These are phyloP conservation scores for Oryza rufipogon DNA, from an alignment of 176 grass and related monocot species.

Conservation along the genomic window DNA sequence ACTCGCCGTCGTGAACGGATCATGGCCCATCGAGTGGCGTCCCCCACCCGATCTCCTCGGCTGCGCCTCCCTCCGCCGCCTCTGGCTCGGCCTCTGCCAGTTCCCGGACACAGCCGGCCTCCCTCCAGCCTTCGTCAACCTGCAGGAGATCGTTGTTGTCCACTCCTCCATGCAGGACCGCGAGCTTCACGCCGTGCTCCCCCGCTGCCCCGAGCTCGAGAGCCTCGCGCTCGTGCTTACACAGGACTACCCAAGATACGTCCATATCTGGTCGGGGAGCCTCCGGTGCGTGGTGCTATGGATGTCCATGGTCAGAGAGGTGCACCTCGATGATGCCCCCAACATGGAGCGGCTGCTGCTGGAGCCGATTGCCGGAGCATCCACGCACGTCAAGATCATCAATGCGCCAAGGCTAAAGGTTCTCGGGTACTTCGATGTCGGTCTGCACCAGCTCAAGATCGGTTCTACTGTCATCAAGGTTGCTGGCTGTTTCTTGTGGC, in stretches of 20 bases:
- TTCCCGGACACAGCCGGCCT: constrained; percentile 48
- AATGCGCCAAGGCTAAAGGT: constrained; percentile 49
- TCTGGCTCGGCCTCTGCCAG: constrained; percentile 48
- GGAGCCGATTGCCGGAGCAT: constrained; percentile 26
- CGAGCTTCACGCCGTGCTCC: constrained; percentile 45
- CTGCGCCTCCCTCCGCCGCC: constrained; percentile 35
- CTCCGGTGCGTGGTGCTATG: constrained; percentile 43
- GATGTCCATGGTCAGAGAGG: constrained; percentile 50
- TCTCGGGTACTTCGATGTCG: constrained; percentile 48
- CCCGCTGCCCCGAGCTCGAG: constrained; percentile 52
- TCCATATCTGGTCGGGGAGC: constrained; percentile 55
- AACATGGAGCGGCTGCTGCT: constrained; percentile 48
- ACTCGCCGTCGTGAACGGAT: constrained; percentile 38
- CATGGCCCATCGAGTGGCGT: constrained; percentile 30
- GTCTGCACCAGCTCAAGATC: constrained; percentile 56
- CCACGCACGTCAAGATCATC: constrained; percentile 52
- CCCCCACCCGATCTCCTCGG: constrained; percentile 33
- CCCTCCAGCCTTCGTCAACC: constrained; percentile 24
- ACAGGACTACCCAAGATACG: constrained; percentile 49
- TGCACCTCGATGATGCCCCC: constrained; percentile 50
- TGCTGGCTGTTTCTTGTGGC: background rate
- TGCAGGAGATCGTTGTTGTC: constrained; percentile 43
- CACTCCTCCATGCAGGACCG: constrained; percentile 41
- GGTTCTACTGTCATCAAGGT: constrained; percentile 58
- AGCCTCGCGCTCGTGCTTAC: constrained; percentile 40